Conservation (phyloP, 371 early-diverging fungal species). For the Apophysomyces variabilis region DNA sequence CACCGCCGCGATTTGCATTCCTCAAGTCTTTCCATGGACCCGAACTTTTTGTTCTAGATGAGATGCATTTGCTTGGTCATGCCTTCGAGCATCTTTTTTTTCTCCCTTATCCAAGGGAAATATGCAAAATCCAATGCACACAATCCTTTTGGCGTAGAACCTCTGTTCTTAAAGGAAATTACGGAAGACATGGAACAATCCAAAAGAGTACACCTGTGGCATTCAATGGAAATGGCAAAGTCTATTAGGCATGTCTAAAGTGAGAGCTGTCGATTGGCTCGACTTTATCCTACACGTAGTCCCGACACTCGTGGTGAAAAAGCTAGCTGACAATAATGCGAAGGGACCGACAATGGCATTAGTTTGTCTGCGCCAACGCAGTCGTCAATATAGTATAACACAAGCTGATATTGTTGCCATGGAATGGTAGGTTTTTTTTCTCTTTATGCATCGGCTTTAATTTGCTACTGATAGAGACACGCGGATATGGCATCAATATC, state of each 20-base stretch:
- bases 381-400: background rate
- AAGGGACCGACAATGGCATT: background rate
- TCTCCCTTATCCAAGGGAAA: background rate
- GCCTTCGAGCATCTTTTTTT: background rate
- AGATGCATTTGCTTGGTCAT: background rate
- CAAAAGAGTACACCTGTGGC: background rate
- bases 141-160: background rate
- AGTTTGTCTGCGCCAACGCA: background rate
- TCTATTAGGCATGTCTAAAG: background rate
- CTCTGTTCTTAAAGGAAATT: background rate
- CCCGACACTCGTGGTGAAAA: background rate
- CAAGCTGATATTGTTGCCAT: background rate
- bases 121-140: background rate
- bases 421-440: background rate
- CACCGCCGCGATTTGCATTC: background rate
- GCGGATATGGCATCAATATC: background rate
- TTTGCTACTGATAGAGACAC: background rate
- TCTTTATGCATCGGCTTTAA: background rate
- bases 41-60: constrained; percentile 13
- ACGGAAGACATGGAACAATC: background rate
- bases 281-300: background rate
- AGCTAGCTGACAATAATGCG: background rate
- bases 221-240: background rate
- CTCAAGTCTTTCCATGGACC: constrained; percentile 10
- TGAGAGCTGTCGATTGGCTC: background rate